A percentile compares a stretch with the other conserved stretches of the same genome.
Evolutionary conservation across 2,329 filamentous ascomycete genomes (phyloP).

Genomic region (Exserohilum turcica): DNA sequence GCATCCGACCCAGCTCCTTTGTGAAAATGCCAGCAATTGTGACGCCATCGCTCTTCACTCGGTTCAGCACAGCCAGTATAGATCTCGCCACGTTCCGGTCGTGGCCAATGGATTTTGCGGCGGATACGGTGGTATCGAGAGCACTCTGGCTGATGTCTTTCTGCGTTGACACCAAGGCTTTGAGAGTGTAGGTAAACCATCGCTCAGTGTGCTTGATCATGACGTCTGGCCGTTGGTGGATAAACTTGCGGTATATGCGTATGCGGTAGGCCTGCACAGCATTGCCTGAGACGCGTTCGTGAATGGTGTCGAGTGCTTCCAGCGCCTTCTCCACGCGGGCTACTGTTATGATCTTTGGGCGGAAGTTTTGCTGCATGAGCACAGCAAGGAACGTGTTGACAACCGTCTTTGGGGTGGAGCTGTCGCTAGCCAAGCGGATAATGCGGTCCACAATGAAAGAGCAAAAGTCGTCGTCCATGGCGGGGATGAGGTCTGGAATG

Average conservation of each 20-base stretch:
- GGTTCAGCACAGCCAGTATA: conserved; percentile 66
- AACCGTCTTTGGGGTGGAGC: conserved; percentile 73
- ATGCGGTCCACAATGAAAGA: conserved; percentile 80
- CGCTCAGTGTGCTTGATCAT: conserved; percentile 73
- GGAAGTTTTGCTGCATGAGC: conserved; percentile 79
- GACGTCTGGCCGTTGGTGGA: conserved; percentile 70
- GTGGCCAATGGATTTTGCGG: conserved; percentile 70
- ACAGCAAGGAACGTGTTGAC: conserved; percentile 80
- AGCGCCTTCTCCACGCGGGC: conserved; percentile 74
- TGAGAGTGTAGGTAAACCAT: conserved; percentile 84
- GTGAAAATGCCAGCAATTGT: conserved; percentile 64
- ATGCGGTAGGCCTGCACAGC: conserved; percentile 79
- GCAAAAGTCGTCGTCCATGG: conserved; percentile 78
- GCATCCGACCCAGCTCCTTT: conserved; percentile 65
- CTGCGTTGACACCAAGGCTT: conserved; percentile 77
- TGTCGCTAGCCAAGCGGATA: conserved; percentile 73
- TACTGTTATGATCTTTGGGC: conserved; percentile 72
- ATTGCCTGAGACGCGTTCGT: conserved; percentile 76
- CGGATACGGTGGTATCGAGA: conserved; percentile 73
- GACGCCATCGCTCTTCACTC: conserved; percentile 64
- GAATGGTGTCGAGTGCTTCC: conserved; percentile 71
- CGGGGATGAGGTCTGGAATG: conserved; percentile 70
- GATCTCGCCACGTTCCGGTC: conserved; percentile 71
- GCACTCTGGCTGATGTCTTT: conserved; percentile 78
- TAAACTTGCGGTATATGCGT: conserved; percentile 75